Conservation (phyloP, 1,284 basidiomycete genomes). For the Cystobasidiaceae sp. region DNA sequence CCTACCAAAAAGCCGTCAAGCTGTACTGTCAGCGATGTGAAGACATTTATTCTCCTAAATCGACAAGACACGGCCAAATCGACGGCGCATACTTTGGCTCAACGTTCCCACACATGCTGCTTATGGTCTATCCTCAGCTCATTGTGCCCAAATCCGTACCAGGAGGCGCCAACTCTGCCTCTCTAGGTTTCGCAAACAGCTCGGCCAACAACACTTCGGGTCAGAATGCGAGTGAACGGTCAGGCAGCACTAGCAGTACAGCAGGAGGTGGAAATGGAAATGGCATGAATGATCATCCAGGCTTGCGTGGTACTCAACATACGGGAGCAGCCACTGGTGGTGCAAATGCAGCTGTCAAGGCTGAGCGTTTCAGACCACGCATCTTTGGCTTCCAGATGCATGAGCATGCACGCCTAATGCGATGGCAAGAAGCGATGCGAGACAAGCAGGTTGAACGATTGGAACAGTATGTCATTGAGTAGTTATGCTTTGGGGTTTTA, state of each 20-base stretch:
- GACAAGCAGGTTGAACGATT: slow-evolving; percentile 30
- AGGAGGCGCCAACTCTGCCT: slow-evolving; percentile 26
- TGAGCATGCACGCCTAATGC: slow-evolving; percentile 81
- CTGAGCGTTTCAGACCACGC: slow-evolving; percentile 78
- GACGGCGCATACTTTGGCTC: slow-evolving; percentile 96
- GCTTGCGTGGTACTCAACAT: slow-evolving; percentile 57
- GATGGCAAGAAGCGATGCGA: slow-evolving; percentile 68
- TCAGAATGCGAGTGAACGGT: background rate
- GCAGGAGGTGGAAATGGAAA: slow-evolving; percentile 23
- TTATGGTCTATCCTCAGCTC: slow-evolving; percentile 87
- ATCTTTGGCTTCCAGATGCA: slow-evolving; percentile 93
- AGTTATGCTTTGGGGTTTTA: background rate
- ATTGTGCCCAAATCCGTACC: slow-evolving; percentile 64
- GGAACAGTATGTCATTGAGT: slow-evolving; percentile 27
- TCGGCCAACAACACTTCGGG: slow-evolving; percentile 6
- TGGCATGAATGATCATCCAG: slow-evolving; percentile 2
- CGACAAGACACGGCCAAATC: slow-evolving; percentile 85
- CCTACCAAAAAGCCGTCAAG: slow-evolving; percentile 94
- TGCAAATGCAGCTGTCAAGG: slow-evolving; percentile 64
- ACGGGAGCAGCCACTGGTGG: slow-evolving; percentile 49
- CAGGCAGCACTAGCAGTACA: slow-evolving; percentile 38
- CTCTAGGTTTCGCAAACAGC: slow-evolving; percentile 24
- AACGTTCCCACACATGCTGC: slow-evolving; percentile 86
- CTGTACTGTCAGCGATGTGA: slow-evolving; percentile 94
- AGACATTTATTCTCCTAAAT: slow-evolving; percentile 93